Evolutionary conservation across 495 filamentous ascomycete genomes (phyloP), one percentile per base, ranked within the genome.

Genomic region (Neurospora sp.): DNA sequence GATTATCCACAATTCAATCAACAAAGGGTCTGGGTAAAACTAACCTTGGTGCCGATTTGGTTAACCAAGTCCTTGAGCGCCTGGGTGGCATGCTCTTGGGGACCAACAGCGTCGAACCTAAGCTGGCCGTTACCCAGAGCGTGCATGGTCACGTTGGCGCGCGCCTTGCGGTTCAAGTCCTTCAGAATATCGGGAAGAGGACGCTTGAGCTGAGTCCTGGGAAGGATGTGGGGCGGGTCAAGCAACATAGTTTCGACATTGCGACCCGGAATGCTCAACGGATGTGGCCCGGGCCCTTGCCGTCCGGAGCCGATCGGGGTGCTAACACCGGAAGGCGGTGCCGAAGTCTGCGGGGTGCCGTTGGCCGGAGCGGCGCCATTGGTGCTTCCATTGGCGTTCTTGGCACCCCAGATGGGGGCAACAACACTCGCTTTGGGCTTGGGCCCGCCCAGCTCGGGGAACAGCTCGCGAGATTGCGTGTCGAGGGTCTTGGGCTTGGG

Each of bases 141-240:
- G 70, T 87, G 89, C 85, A 93, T 89, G 73, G 92, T 90, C 71
- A 99, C 88, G 73, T 89, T 92, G 62, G 93, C 93, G 79, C 93
- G 92, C n/a, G 92, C 94, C 75, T 90, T 89, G 78, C 90, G 91
- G 78, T 94, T 97, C 80, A 98, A 91, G 74, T 97, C 93, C 76
- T 92, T 90, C 72, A 97, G 79, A 59, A 96, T 90, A 72, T 98
- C 95, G 12, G 87, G 82, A 3, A 97, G 82, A 23, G 93, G 92
- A 72, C 92, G 91, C 87, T 93, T 97, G 79, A 97, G 82, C 76
- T 97, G 89, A 69, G 87, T 86, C 23, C 91, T 86, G 27, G 90
- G 89, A 39, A 92, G 87, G 77, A 97, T 86, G 78, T 96, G 89
- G 3, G 88, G 87, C 2, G 91, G 89, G 70, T 88, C 88, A 42